phyloP scores from a whole-genome alignment of 2,329 filamentous ascomycete genomes.

The Akanthomyces lecanii region DNA sequence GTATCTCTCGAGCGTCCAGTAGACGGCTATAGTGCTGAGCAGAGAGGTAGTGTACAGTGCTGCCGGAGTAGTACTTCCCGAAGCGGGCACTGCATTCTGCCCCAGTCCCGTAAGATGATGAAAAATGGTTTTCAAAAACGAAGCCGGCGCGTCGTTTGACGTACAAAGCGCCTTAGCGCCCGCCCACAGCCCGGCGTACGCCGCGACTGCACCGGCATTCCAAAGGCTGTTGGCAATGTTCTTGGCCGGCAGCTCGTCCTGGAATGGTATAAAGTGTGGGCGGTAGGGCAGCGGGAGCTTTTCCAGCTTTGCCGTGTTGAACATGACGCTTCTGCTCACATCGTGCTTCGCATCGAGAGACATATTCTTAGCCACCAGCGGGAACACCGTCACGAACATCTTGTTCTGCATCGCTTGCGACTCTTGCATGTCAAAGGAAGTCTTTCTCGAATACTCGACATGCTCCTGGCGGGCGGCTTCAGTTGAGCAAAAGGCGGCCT shows the following conservation, averaged over 20 bases:
- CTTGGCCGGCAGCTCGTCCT: conserved; percentile 5
- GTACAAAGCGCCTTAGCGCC: not conserved
- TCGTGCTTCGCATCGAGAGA: not conserved
- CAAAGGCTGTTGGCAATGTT: not conserved
- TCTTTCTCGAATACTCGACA: not conserved
- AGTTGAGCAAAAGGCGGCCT: not conserved
- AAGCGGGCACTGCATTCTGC: not conserved
- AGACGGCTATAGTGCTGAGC: not conserved
- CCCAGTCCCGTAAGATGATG: not conserved
- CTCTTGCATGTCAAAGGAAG: not conserved
- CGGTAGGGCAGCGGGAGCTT: conserved; percentile 1
- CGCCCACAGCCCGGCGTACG: not conserved
- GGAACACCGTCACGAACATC: not conserved
- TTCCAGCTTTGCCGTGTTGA: not conserved
- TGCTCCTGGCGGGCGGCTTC: not conserved
- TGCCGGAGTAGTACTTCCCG: not conserved
- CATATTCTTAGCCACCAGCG: not conserved
- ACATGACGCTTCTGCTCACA: not conserved
- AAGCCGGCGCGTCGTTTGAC: not conserved
- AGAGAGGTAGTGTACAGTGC: not conserved
- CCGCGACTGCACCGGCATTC: not conserved
- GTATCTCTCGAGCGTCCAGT: conserved; percentile 7
- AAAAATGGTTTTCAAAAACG: not conserved
- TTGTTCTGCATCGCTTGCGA: conserved; percentile 6
- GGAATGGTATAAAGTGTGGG: conserved; percentile 1